These are phyloP conservation scores for Xenoacremonium recifei DNA, from an alignment of 2,329 filamentous ascomycete genomes.

Conservation along the genomic window DNA sequence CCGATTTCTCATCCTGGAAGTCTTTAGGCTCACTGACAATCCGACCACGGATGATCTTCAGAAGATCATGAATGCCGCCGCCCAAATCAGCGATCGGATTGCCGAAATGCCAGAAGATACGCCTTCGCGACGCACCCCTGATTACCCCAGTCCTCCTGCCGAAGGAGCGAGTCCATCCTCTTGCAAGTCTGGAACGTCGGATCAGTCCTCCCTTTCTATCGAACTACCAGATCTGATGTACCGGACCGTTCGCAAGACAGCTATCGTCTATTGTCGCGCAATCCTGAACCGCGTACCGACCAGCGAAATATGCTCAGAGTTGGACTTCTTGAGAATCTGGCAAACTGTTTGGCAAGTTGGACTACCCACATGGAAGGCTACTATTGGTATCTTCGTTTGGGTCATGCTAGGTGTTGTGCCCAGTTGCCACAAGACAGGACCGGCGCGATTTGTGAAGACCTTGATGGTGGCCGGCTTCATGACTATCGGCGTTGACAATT, in stretches of 20 bases:
- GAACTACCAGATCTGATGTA: slow-evolving; percentile 44
- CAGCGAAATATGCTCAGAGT: slow-evolving; percentile 35
- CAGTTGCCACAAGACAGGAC: slow-evolving; percentile 36
- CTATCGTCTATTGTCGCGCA: slow-evolving; percentile 47
- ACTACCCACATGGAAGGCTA: slow-evolving; percentile 43
- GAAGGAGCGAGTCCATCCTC: slow-evolving; percentile 16
- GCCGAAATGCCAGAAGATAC: slow-evolving; percentile 29
- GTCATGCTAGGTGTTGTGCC: slow-evolving; percentile 42
- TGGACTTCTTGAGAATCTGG: slow-evolving; percentile 46
- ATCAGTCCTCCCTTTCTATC: slow-evolving; percentile 15
- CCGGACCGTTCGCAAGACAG: slow-evolving; percentile 43
- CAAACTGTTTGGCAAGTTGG: slow-evolving; percentile 45
- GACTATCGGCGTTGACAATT: slow-evolving; percentile 48
- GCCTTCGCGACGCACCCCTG: slow-evolving; percentile 10
- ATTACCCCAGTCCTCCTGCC: slow-evolving; percentile 10
- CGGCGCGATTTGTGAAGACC: slow-evolving; percentile 46
- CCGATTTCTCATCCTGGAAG: slow-evolving; percentile 43
- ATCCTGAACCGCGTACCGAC: slow-evolving; percentile 43
- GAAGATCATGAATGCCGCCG: slow-evolving; percentile 37
- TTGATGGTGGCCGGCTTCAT: slow-evolving; percentile 42
- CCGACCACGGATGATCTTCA: slow-evolving; percentile 36
- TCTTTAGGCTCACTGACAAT: slow-evolving; percentile 37
- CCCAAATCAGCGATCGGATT: slow-evolving; percentile 41
- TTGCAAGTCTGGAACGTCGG: background rate
- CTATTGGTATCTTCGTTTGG: slow-evolving; percentile 51